Evolutionary conservation across 202 grass and related monocot species (phyloP).

Genomic region (Miscanthus sacchariflorus): DNA sequence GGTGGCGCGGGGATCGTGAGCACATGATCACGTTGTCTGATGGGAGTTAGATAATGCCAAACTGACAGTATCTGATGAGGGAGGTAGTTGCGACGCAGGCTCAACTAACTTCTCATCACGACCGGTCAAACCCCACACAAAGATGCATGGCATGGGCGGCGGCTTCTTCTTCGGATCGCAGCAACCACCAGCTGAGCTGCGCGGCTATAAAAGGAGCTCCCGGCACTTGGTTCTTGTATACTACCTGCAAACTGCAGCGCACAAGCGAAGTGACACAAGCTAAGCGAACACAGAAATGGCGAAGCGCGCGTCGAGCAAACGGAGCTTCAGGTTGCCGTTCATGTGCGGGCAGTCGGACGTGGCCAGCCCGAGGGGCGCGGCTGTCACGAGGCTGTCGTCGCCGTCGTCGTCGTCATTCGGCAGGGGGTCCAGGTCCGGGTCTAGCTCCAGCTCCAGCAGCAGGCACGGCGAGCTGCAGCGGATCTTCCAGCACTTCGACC

Average conservation of each 20-base stretch:
- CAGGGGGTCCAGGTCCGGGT: constrained; percentile 27
- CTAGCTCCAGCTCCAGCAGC: constrained; percentile 30
- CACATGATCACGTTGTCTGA: constrained; percentile 61
- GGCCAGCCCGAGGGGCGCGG: constrained; percentile 38
- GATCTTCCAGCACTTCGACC: constrained; percentile 90
- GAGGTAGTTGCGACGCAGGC: constrained; percentile 42
- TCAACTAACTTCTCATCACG: constrained; percentile 47
- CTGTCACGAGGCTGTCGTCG: not conserved
- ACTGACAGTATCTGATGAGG: constrained; percentile 53
- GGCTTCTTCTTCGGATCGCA: constrained; percentile 25
- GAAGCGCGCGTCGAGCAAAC: constrained; percentile 57
- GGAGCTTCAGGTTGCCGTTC: constrained; percentile 77
- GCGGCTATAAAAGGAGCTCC: constrained; percentile 44
- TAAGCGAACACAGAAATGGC: constrained; percentile 55
- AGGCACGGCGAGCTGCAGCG: constrained; percentile 66
- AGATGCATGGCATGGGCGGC: constrained; percentile 1
- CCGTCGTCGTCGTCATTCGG: constrained; percentile 40
- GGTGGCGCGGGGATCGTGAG: constrained; percentile 61
- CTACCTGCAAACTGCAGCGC: constrained; percentile 20
- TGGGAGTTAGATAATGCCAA: constrained; percentile 63
- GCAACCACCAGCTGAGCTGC: not conserved
- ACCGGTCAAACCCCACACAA: constrained; percentile 50
- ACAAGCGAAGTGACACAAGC: constrained; percentile 20
- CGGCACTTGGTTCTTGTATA: constrained; percentile 17
- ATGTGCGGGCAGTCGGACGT: constrained; percentile 63